Conservation (phyloP, 768 basidiomycete species). For the Hygrocybe punicea region DNA sequence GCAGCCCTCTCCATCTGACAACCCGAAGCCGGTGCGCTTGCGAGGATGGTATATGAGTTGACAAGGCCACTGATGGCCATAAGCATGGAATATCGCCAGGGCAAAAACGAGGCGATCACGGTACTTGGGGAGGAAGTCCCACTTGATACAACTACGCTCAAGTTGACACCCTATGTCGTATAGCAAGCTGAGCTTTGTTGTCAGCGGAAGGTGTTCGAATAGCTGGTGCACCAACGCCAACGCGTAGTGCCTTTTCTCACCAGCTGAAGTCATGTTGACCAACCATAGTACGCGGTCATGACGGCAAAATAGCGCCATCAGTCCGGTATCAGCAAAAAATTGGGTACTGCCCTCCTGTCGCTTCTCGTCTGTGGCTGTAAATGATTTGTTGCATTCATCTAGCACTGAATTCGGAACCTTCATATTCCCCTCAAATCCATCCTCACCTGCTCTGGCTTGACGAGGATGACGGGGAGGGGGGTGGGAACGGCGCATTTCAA, state of each 20-base stretch:
- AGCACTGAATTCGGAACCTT: conserved; percentile 29
- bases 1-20: conserved; percentile 29
- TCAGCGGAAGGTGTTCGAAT: conserved; percentile 36
- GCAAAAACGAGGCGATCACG: not conserved
- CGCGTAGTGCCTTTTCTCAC: conserved; percentile 34
- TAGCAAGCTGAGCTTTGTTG: no score
- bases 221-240: conserved; percentile 30
- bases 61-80: conserved; percentile 41
- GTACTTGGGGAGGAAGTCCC: conserved; percentile 9
- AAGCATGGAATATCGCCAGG: conserved; percentile 14
- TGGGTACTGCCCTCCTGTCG: conserved; percentile 26
- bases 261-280: conserved; percentile 38
- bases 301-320: conserved; percentile 38
- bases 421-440: conserved; percentile 19
- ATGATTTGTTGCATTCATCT: conserved; percentile 33
- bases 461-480: no score
- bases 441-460: not conserved
- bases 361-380: conserved; percentile 28
- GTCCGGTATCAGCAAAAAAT: conserved; percentile 30
- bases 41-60: conserved; percentile 37
- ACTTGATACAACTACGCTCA: conserved; percentile 23
- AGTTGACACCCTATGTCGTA: conserved; percentile 41
- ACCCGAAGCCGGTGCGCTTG: conserved; percentile 27
- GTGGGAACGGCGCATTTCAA: no score
- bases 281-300: conserved; percentile 36